Conservation (phyloP, 2,329 filamentous ascomycete species). For the Boeremia lycopersici region DNA sequence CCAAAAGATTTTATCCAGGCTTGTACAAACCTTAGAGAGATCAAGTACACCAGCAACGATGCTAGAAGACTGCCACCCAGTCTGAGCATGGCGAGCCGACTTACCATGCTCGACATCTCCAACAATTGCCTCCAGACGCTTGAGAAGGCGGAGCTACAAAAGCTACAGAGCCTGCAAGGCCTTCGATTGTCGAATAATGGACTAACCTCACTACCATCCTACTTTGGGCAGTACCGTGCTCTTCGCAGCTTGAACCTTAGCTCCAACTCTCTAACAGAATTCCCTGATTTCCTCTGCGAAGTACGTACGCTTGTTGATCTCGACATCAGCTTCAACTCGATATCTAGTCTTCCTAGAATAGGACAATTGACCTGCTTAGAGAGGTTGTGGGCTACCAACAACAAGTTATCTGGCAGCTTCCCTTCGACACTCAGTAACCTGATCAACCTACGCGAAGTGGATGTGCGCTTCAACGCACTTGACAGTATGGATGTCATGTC, state of each 20-base stretch:
- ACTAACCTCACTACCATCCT: conserved; percentile 75
- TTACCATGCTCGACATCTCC: conserved; percentile 91
- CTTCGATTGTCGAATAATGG: conserved; percentile 95
- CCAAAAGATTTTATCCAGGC: conserved; percentile 96
- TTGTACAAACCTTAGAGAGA: conserved; percentile 88
- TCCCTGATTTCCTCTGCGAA: conserved; percentile 84
- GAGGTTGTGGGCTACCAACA: conserved; percentile 94
- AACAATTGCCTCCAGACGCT: conserved; percentile 91
- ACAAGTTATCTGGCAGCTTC: conserved; percentile 77
- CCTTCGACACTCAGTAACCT: conserved; percentile 76
- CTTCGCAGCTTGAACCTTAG: conserved; percentile 88
- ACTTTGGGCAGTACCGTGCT: conserved; percentile 80
- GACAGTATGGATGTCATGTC: conserved; percentile 87
- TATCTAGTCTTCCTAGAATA: conserved; percentile 78
- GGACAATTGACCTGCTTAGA: conserved; percentile 81
- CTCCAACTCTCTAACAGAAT: conserved; percentile 86
- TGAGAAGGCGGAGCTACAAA: conserved; percentile 80
- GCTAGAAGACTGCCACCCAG: conserved; percentile 84
- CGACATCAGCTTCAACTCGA: conserved; percentile 95
- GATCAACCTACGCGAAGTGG: conserved; percentile 81
- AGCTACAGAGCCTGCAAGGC: conserved; percentile 77
- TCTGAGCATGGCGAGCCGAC: conserved; percentile 75
- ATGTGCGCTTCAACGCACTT: conserved; percentile 91
- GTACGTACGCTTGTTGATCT: conserved; percentile 85
- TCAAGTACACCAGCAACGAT: conserved; percentile 96